Percentiles rank a stretch among this genome's conserved stretches.
phyloP scores from a whole-genome alignment of 2,329 filamentous ascomycete genomes.

The Orbilia oligospora region DNA sequence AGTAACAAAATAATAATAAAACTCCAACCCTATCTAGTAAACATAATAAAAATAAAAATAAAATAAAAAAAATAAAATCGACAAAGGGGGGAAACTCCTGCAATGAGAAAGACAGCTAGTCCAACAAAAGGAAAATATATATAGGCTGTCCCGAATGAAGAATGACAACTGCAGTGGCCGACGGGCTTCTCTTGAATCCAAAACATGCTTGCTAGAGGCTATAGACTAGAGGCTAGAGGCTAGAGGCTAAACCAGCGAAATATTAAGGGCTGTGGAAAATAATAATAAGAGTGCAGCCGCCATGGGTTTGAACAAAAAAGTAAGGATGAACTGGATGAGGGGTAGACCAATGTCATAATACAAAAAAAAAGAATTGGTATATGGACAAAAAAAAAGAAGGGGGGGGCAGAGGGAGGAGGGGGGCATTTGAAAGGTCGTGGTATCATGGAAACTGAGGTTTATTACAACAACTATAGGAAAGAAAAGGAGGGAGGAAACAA shows the following conservation, averaged over 20 bases:
- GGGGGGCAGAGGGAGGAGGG: not conserved
- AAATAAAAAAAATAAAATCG: not conserved
- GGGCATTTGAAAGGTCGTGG: slow-evolving; percentile 40
- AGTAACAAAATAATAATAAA: slow-evolving; percentile 27
- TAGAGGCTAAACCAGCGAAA: not conserved
- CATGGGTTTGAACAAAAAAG: slow-evolving; percentile 3
- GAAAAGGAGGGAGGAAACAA: not conserved
- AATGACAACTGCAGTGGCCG: not conserved
- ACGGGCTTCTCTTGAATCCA: slow-evolving; percentile 16
- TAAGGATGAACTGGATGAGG: not conserved
- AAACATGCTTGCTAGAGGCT: slow-evolving; percentile 30
- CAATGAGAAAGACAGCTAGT: slow-evolving; percentile 38
- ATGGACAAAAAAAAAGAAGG: slow-evolving; percentile 30
- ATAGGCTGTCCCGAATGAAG: not conserved
- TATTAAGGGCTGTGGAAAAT: slow-evolving; percentile 33
- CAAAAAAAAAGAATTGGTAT: slow-evolving; percentile 35
- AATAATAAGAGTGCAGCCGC: slow-evolving; percentile 21
- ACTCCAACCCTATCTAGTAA: slow-evolving; percentile 56
- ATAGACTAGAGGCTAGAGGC: no score
- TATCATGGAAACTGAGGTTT: slow-evolving; percentile 50
- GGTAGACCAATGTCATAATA: slow-evolving; percentile 37
- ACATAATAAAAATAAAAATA: slow-evolving; percentile 20
- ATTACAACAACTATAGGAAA: slow-evolving; percentile 44
- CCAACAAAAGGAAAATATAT: not conserved
- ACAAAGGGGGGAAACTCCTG: slow-evolving; percentile 33